Percentiles rank a stretch among this genome's conserved stretches.
phyloP scores from a whole-genome alignment of 129 eudicot genomes.

The Cynara cardunculus region DNA sequence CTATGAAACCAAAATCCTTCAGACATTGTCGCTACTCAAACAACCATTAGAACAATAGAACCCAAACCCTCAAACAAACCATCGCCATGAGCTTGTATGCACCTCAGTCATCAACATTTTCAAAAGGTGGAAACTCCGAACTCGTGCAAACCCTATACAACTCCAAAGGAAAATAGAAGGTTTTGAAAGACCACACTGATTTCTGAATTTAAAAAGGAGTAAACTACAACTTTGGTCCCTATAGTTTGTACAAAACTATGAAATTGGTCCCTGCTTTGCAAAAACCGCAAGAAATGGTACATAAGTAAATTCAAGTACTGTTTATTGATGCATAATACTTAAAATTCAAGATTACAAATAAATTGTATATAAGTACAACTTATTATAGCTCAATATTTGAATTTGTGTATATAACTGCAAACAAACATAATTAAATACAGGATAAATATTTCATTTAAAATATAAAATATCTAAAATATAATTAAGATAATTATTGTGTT shows the following conservation, averaged over 20 bases:
- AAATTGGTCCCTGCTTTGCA: background rate
- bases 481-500: too few relatives aligned
- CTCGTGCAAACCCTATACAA: constrained; percentile 5
- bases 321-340: too few relatives aligned
- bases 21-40: background rate
- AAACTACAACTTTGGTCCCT: background rate
- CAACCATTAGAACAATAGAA: background rate
- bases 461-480: too few relatives aligned
- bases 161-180: background rate
- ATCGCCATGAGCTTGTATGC: background rate
- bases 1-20: background rate
- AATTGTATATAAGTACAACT: too few relatives aligned
- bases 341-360: too few relatives aligned
- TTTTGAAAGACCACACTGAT: background rate
- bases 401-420: too few relatives aligned
- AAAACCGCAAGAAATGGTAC: background rate
- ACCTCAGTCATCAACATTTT: constrained; percentile 8
- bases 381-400: too few relatives aligned
- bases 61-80: constrained; percentile 1
- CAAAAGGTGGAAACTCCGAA: background rate
- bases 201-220: background rate
- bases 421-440: too few relatives aligned
- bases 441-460: too few relatives aligned
- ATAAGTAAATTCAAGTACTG: too few relatives aligned
- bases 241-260: background rate